Base-by-base conservation (phyloP, 176 grass and related monocot species). In the Luzula sylvatica region DNA sequence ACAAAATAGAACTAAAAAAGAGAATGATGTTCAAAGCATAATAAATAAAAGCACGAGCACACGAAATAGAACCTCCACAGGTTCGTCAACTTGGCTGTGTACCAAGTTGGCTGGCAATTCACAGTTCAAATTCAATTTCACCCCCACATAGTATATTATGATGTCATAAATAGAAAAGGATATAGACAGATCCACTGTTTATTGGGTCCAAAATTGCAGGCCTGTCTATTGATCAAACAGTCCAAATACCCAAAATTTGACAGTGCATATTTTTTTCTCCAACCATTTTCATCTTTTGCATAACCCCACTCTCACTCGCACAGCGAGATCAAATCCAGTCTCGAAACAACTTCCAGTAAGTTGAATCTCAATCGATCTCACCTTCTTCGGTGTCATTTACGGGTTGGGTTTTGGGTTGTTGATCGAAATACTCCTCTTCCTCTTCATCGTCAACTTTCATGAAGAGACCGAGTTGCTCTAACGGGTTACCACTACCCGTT, bases 391-490 rank as follows among this genome's bases (percentile, higher is more conserved):
- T 56, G 18, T 69, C 81, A 67, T 86, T 86, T 25, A 35, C 23
- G 20, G 22, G 40, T 20, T 38, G 5, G 47, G 50, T 75, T 23
- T 58, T 72, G 2, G 68, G 67, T 35, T 63, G 59, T 11, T 63
- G 43, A 15, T 41, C 23, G 28, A 0, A 41, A 49, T 70, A 29
- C 1, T 46, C 67, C n/a, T 67, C 75, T 62, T 87, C 83, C 25
- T 88, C 90, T 7, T 90, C 11, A 71, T 56, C 55, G 9, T 98
- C 86, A 16, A 28, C 52, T 71, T 98, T 98, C 65, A 98, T 87
- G 56, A 82, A 98, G 3, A 98, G 61, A 38, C 93, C 93, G n/a
- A 98, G 78, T 65, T 75, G 82, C 55, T 92, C 75, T 61, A 96
- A 74, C 2, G 86, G 78, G 29, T 82, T 96, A 42, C 60, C 61